A percentile compares a stretch with the other conserved stretches of the same genome.
Evolutionary conservation across 2,329 filamentous ascomycete species (phyloP).

Genomic region (Alternaria hordeiaustralica): DNA sequence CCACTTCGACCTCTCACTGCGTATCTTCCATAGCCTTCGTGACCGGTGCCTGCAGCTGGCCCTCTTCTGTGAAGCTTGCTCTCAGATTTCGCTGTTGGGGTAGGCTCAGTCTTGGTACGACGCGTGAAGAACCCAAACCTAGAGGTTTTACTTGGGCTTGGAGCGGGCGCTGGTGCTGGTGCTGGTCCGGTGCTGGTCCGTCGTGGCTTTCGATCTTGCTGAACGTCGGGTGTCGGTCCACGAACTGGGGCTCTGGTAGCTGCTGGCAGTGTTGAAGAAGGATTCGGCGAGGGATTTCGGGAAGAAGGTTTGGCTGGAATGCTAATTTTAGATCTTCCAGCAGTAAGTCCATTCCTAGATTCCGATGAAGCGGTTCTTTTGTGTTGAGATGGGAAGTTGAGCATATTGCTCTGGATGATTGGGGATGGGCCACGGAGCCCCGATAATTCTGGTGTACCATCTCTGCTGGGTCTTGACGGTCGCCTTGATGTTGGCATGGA

Average conservation of each 20-base stretch:
- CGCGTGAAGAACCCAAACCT: constrained; percentile 81
- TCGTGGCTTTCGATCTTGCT: constrained; percentile 41
- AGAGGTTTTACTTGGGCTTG: constrained; percentile 64
- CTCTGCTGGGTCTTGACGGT: constrained; percentile 54
- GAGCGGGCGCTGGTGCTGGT: constrained; percentile 53
- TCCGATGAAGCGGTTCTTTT: constrained; percentile 59
- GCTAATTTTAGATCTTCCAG: constrained; percentile 31
- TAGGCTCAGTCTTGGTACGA: constrained; percentile 69
- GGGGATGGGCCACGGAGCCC: constrained; percentile 57
- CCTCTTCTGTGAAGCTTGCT: constrained; percentile 68
- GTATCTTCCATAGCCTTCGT: constrained; percentile 81
- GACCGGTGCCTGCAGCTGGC: constrained; percentile 88
- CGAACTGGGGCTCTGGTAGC: constrained; percentile 33
- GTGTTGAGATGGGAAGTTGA: constrained; percentile 57
- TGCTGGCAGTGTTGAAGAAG: constrained; percentile 36
- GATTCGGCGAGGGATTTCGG: constrained; percentile 49
- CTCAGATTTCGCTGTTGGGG: constrained; percentile 63
- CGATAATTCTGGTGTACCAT: constrained; percentile 53
- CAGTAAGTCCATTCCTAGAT: constrained; percentile 34
- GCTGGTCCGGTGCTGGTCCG: constrained; percentile 39
- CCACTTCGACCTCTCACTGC: constrained; percentile 70
- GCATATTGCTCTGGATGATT: constrained; percentile 64
- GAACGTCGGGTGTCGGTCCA: constrained; percentile 51
- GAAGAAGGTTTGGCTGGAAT: constrained; percentile 42
- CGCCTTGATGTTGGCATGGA: constrained; percentile 55